Conservation (phyloP, 2,329 filamentous ascomycete species). For the Cladosporium sphaerospermum region DNA sequence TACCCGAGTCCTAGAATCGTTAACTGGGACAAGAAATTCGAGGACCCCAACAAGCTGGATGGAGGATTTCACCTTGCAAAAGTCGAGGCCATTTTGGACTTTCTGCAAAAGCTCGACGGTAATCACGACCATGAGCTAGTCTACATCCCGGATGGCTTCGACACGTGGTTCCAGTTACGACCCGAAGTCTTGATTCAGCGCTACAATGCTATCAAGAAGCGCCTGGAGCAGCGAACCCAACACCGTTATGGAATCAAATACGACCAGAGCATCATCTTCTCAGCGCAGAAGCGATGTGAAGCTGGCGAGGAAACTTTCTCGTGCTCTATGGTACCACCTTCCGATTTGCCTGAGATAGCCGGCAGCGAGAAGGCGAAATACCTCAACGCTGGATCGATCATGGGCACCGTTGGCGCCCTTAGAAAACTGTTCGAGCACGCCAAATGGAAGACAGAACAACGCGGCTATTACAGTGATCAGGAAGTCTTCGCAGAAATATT, state of each 20-base stretch:
- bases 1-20: conserved; percentile 22
- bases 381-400: conserved; percentile 21
- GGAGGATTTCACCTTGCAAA: conserved; percentile 21
- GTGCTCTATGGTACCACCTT: conserved; percentile 49
- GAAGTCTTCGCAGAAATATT: conserved; percentile 27
- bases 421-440: conserved; percentile 26
- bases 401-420: conserved; percentile 23
- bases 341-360: conserved; percentile 43
- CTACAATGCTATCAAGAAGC: conserved; percentile 34
- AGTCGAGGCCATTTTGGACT: conserved; percentile 21
- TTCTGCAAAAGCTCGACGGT: conserved; percentile 13
- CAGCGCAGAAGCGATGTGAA: conserved; percentile 49
- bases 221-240: conserved; percentile 35
- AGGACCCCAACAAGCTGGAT: neutral
- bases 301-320: conserved; percentile 40
- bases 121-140: conserved; percentile 47
- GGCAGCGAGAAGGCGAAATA: conserved; percentile 45
- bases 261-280: conserved; percentile 51
- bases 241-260: conserved; percentile 30
- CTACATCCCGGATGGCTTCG: conserved; percentile 57
- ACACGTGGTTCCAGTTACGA: conserved; percentile 60
- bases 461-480: conserved; percentile 31
- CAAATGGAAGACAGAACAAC: conserved; percentile 20
- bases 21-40: conserved; percentile 19
- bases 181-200: conserved; percentile 52